Evolutionary conservation across 129 eudicot genomes (phyloP).

Genomic region (Ambrosia trifida): DNA sequence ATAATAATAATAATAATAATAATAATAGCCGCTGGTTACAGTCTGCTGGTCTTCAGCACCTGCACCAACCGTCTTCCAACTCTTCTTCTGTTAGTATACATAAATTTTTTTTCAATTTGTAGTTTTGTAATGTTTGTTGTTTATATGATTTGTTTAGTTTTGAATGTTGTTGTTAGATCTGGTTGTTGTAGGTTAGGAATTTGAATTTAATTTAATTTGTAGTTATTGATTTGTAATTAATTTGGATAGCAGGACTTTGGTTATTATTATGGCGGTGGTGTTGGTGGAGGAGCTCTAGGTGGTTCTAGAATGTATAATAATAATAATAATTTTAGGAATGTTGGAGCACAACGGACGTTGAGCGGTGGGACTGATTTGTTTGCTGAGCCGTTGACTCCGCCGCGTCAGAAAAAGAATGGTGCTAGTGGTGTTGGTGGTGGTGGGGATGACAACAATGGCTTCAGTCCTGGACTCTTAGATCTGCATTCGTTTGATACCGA

Average conservation of each 20-base stretch:
- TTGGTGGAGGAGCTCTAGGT: neutral
- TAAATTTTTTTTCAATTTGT: neutral
- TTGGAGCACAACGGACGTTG: slow-evolving; percentile 49
- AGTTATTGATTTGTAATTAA: slow-evolving; percentile 7
- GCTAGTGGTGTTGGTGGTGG: slow-evolving; percentile 38
- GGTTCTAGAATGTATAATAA: slow-evolving; percentile 56
- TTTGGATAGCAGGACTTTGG: slow-evolving; percentile 63
- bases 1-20: slow-evolving; percentile 40
- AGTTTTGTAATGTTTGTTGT: neutral
- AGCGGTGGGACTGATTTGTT: slow-evolving; percentile 70
- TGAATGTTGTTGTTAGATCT: slow-evolving; percentile 35
- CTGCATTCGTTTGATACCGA: slow-evolving; percentile 93
- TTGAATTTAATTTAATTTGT: neutral
- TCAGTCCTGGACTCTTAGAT: slow-evolving; percentile 95
- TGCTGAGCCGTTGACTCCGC: slow-evolving; percentile 78
- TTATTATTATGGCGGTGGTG: slow-evolving; percentile 33
- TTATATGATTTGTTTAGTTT: neutral
- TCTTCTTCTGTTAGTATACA: slow-evolving; percentile 47
- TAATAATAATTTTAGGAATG: slow-evolving; percentile 40
- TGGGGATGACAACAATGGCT: slow-evolving; percentile 54
- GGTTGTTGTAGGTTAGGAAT: neutral
- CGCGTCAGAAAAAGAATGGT: slow-evolving; percentile 51
- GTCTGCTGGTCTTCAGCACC: slow-evolving; percentile 88
- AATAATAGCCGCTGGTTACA: slow-evolving; percentile 76
- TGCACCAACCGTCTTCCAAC: slow-evolving; percentile 62